Conservation (phyloP, 2,329 filamentous ascomycete species). For the Curvularia eragrostidis region DNA sequence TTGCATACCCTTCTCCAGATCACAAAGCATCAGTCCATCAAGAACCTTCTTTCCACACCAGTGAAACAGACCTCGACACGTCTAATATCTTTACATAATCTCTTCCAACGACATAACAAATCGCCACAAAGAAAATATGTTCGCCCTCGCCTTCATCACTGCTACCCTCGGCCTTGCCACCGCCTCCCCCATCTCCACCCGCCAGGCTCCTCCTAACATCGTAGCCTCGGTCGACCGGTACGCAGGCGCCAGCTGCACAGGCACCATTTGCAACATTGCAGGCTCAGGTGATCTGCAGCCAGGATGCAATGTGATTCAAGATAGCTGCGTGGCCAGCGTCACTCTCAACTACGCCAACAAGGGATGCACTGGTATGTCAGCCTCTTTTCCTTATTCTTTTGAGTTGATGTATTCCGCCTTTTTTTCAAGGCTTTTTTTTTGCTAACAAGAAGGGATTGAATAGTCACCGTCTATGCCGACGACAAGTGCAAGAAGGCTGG, state of each 20-base stretch:
- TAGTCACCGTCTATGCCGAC: background rate
- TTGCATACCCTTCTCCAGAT: too few species aligned
- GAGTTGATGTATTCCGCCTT: too few species aligned
- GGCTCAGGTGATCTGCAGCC: slow-evolving; percentile 19
- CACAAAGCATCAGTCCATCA: too few species aligned
- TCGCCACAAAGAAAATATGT: background rate
- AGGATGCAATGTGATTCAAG: slow-evolving; percentile 23
- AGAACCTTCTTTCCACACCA: too few species aligned
- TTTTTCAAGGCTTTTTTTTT: too few species aligned
- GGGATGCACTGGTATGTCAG: slow-evolving; percentile 21
- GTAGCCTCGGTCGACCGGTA: slow-evolving; percentile 26
- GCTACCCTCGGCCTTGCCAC: slow-evolving; percentile 14
- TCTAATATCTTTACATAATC: background rate
- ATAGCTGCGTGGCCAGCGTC: slow-evolving; percentile 16
- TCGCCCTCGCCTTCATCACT: slow-evolving; percentile 12
- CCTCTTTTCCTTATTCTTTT: background rate
- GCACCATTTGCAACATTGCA: slow-evolving; percentile 24
- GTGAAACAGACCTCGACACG: too few species aligned
- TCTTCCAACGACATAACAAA: background rate
- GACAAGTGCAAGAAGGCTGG: background rate
- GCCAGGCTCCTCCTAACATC: slow-evolving; percentile 5
- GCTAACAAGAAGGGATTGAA: background rate
- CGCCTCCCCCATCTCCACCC: slow-evolving; percentile 11
- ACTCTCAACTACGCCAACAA: slow-evolving; percentile 20
- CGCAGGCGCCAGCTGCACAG: slow-evolving; percentile 16